A percentile compares a stretch with the other conserved stretches of the same genome.
Conservation (phyloP, 768 basidiomycete genomes). For the Glaciozyma martinii region DNA sequence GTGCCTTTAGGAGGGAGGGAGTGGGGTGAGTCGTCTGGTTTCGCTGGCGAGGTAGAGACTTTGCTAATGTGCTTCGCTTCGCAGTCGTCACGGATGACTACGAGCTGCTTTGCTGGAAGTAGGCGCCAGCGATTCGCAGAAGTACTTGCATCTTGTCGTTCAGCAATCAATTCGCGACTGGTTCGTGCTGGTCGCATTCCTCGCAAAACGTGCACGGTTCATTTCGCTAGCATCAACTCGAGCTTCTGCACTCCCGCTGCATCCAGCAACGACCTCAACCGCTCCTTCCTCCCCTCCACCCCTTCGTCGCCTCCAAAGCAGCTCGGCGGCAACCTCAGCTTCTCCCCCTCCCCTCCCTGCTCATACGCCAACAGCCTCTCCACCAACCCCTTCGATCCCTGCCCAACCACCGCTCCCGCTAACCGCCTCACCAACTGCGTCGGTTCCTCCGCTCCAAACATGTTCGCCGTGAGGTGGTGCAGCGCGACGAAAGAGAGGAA, state of each 20-base stretch:
- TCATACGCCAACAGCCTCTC: slow-evolving; percentile 53
- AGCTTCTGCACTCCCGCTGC: not conserved
- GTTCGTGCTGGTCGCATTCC: too few relatives aligned
- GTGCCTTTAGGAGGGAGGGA: too few relatives aligned
- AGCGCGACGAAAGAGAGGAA: slow-evolving; percentile 61
- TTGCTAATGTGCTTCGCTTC: too few relatives aligned
- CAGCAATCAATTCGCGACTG: too few relatives aligned
- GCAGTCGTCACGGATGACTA: too few relatives aligned
- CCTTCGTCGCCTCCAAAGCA: slow-evolving; percentile 45
- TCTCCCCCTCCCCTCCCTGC: slow-evolving; percentile 43
- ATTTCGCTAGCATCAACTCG: not conserved
- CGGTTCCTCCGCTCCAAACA: not conserved
- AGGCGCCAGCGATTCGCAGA: too few relatives aligned
- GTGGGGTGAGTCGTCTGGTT: too few relatives aligned
- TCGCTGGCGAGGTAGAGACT: too few relatives aligned
- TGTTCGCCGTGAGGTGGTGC: slow-evolving; percentile 57
- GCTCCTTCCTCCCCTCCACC: not conserved
- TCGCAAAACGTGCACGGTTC: not conserved
- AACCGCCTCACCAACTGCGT: not conserved
- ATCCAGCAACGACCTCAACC: not conserved
- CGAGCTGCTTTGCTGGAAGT: too few relatives aligned
- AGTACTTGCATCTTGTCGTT: too few relatives aligned
- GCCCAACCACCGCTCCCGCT: slow-evolving; percentile 47
- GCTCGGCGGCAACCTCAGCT: slow-evolving; percentile 45
- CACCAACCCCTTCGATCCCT: slow-evolving; percentile 48